Evolutionary conservation across 495 filamentous ascomycete species (phyloP).

Genomic region (Sabuloglossum arenarium): DNA sequence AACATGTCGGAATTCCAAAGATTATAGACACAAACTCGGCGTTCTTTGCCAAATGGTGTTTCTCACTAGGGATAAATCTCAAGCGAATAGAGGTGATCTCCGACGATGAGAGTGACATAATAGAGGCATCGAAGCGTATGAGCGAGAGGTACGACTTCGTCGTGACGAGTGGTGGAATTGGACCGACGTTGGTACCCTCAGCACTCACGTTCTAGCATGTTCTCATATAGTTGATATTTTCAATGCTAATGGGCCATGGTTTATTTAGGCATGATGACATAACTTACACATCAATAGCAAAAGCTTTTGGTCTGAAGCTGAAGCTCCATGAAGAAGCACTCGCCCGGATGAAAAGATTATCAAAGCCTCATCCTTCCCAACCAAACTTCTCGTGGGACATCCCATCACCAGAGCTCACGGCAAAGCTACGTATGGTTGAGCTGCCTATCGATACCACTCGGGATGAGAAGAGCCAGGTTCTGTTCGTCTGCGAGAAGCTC

Average conservation of each 20-base stretch:
- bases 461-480: slow-evolving; percentile 37
- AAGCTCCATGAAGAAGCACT: slow-evolving; percentile 55
- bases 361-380: slow-evolving; percentile 46
- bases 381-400: slow-evolving; percentile 69
- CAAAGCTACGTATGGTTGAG: slow-evolving; percentile 75
- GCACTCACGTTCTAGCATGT: slow-evolving; percentile 3
- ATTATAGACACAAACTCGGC: slow-evolving; percentile 85
- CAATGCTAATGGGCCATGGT: not conserved
- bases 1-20: slow-evolving; percentile 16
- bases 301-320: slow-evolving; percentile 61
- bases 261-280: slow-evolving; percentile 75
- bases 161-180: slow-evolving; percentile 85
- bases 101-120: slow-evolving; percentile 77
- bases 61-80: slow-evolving; percentile 69
- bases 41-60: slow-evolving; percentile 85
- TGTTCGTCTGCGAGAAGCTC: slow-evolving; percentile 60
- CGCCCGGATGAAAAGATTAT: slow-evolving; percentile 62
- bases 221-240: slow-evolving; percentile 5
- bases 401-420: slow-evolving; percentile 53
- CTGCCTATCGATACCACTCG: slow-evolving; percentile 50
- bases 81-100: slow-evolving; percentile 82
- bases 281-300: slow-evolving; percentile 83
- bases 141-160: slow-evolving; percentile 79
- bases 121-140: slow-evolving; percentile 73
- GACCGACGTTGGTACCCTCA: slow-evolving; percentile 50